Conservation (phyloP, 306 rosid genomes). For the Dalbergia cultrata region DNA sequence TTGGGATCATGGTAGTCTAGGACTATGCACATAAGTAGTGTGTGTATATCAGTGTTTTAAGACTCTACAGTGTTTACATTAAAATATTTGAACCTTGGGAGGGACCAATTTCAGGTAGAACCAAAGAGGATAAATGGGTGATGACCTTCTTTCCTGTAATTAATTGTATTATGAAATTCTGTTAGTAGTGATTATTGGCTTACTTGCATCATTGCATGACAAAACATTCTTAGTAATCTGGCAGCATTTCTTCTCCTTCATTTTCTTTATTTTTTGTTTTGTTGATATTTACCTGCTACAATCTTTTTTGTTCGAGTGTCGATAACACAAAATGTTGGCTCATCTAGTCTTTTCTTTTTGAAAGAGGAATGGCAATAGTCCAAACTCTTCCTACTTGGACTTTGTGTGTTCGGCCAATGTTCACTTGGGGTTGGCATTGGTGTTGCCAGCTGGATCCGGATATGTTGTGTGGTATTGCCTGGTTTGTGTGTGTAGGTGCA, state of each 20-base stretch:
- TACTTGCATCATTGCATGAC: neutral
- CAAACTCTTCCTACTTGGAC: neutral
- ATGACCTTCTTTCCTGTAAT: neutral
- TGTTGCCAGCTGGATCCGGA: neutral
- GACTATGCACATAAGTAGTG: neutral
- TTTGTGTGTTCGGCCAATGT: neutral
- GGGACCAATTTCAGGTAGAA: neutral
- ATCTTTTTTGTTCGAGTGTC: neutral
- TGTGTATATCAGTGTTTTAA: slow-evolving; percentile 12
- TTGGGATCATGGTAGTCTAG: slow-evolving; percentile 21
- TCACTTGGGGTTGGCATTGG: neutral
- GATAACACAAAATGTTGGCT: neutral
- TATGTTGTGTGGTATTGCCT: neutral
- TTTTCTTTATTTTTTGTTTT: neutral
- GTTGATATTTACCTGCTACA: neutral
- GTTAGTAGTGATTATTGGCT: neutral
- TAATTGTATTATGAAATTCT: neutral
- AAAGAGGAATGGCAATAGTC: too few species aligned
- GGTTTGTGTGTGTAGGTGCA: neutral
- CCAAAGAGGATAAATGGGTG: neutral
- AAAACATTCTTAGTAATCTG: neutral
- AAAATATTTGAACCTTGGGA: neutral
- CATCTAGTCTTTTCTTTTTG: neutral
- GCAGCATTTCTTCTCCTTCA: slow-evolving; percentile 3
- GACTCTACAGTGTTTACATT: neutral